phyloP scores from a whole-genome alignment of 106 monocot genomes.

The Amphibolis antarctica region DNA sequence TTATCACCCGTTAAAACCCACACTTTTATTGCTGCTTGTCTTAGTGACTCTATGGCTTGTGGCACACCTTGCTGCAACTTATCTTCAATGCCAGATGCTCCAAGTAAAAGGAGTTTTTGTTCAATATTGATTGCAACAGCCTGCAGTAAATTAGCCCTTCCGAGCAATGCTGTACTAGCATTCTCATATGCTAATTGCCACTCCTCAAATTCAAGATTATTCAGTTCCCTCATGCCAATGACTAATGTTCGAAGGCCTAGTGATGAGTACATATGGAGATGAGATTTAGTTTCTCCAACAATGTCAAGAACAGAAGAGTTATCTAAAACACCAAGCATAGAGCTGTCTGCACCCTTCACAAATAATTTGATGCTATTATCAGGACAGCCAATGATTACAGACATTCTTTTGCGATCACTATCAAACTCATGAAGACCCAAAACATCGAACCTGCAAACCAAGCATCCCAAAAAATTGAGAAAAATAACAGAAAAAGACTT shows the following conservation, averaged over 20 bases:
- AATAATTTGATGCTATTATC: constrained; percentile 71
- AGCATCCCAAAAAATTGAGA: background rate
- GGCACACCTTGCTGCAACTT: constrained; percentile 85
- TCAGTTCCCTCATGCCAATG: constrained; percentile 59
- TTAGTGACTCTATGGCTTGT: constrained; percentile 72
- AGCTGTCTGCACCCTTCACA: constrained; percentile 93
- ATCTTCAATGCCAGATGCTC: constrained; percentile 89
- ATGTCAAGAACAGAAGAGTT: constrained; percentile 26
- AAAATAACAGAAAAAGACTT: background rate
- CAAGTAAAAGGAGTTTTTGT: constrained; percentile 45
- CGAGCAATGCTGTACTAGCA: constrained; percentile 58
- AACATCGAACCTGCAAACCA: constrained; percentile 48
- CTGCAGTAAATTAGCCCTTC: constrained; percentile 35
- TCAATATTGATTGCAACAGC: constrained; percentile 55
- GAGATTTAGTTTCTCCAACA: constrained; percentile 34
- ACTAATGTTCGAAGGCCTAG: constrained; percentile 80
- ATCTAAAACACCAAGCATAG: constrained; percentile 56
- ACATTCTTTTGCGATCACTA: constrained; percentile 95
- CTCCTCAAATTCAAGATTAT: constrained; percentile 37
- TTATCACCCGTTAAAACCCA: constrained; percentile 99
- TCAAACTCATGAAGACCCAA: constrained; percentile 94
- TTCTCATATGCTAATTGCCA: constrained; percentile 69
- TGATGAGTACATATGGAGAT: constrained; percentile 60
- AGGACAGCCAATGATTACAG: constrained; percentile 73
- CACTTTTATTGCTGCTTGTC: constrained; percentile 81